A percentile compares a stretch with the other conserved stretches of the same genome.
Evolutionary conservation across 345 rosid species (phyloP).

Genomic region (Linum tenue): DNA sequence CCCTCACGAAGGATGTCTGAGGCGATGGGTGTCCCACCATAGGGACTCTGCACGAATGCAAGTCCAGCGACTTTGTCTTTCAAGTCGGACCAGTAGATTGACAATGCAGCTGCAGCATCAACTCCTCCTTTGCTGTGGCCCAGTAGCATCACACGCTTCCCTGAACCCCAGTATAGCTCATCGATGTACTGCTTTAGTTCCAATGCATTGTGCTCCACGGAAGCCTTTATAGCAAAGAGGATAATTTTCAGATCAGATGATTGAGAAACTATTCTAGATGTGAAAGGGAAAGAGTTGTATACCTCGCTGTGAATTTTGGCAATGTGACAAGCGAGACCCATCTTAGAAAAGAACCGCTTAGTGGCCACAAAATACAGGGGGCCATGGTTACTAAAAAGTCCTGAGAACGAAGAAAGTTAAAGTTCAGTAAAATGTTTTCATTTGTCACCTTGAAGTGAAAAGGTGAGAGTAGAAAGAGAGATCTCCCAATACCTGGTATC

Average conservation of each 20-base stretch:
- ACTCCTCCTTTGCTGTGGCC: slow-evolving; percentile 78
- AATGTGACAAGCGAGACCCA: slow-evolving; percentile 62
- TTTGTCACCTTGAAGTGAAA: not conserved
- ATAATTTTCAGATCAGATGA: not conserved
- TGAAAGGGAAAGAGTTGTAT: slow-evolving; percentile 9
- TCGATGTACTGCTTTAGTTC: slow-evolving; percentile 63
- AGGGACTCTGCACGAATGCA: slow-evolving; percentile 66
- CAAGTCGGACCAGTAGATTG: slow-evolving; percentile 44
- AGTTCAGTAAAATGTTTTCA: not conserved
- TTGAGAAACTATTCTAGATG: not conserved
- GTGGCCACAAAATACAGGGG: slow-evolving; percentile 63
- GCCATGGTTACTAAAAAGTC: slow-evolving; percentile 65
- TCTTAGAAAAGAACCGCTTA: slow-evolving; percentile 53
- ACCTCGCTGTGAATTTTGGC: slow-evolving; percentile 74
- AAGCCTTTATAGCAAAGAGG: slow-evolving; percentile 31
- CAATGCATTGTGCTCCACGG: slow-evolving; percentile 67
- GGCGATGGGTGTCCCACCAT: slow-evolving; percentile 58
- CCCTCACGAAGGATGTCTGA: slow-evolving; percentile 66
- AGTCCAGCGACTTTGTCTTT: slow-evolving; percentile 61
- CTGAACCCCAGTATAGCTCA: slow-evolving; percentile 71
- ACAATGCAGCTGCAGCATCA: slow-evolving; percentile 72
- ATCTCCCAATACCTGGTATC: slow-evolving; percentile 44
- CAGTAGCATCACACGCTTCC: slow-evolving; percentile 58
- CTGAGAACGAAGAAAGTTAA: slow-evolving; percentile 23
- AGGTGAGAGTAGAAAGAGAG: not conserved